phyloP scores from a whole-genome alignment of 2,329 filamentous ascomycete genomes.

The Microascus cirrosus region DNA sequence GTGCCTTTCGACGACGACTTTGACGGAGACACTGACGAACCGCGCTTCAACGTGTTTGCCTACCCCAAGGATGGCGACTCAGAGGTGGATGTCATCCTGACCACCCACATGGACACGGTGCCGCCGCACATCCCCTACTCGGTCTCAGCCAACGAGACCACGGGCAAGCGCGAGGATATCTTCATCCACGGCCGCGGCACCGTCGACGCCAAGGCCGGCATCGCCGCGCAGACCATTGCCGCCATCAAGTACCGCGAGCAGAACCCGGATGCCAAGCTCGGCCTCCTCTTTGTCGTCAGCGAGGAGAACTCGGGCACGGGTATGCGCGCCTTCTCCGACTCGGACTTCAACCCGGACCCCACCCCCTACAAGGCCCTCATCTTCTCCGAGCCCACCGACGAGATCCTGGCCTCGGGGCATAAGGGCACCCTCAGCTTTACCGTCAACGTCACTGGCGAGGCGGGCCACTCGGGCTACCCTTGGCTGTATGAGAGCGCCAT shows the following conservation, averaged over 20 bases:
- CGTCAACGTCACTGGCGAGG: slow-evolving; percentile 60
- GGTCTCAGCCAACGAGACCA: slow-evolving; percentile 25
- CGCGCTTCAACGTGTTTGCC: slow-evolving; percentile 68
- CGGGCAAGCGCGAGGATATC: slow-evolving; percentile 23
- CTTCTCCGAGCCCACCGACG: slow-evolving; percentile 89
- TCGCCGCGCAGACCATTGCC: slow-evolving; percentile 59
- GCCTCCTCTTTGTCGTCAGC: slow-evolving; percentile 60
- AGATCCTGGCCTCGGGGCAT: slow-evolving; percentile 78
- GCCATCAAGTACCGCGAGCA: background rate
- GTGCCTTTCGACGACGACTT: slow-evolving; percentile 19
- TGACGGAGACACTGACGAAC: slow-evolving; percentile 9
- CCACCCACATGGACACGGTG: slow-evolving; percentile 73
- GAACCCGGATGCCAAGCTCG: slow-evolving; percentile 38
- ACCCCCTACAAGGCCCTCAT: slow-evolving; percentile 54
- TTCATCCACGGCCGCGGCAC: slow-evolving; percentile 60
- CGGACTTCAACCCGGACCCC: slow-evolving; percentile 17
- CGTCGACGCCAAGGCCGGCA: slow-evolving; percentile 58
- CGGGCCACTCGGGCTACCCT: slow-evolving; percentile 83
- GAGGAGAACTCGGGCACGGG: slow-evolving; percentile 75
- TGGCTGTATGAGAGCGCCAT: slow-evolving; percentile 78
- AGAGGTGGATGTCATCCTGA: slow-evolving; percentile 39
- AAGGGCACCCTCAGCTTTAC: slow-evolving; percentile 69
- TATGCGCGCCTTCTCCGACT: slow-evolving; percentile 50
- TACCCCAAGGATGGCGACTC: slow-evolving; percentile 43
- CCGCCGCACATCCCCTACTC: slow-evolving; percentile 63